Base-by-base conservation (phyloP, 495 filamentous ascomycete genomes). In the Trichoderma virens region DNA sequence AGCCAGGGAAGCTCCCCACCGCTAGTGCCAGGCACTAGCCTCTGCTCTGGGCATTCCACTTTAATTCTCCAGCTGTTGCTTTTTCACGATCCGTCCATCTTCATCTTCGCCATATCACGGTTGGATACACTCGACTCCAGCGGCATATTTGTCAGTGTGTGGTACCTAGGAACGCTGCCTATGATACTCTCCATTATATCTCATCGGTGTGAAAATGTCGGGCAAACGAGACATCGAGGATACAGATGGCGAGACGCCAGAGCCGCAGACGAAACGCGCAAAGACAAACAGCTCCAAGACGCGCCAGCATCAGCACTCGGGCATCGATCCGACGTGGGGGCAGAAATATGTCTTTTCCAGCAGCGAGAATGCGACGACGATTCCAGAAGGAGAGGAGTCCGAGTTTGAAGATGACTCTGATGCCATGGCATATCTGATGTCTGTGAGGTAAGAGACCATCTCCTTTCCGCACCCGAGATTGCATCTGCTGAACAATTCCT, bases 271-370 rank as follows among this genome's bases (percentile, higher is more conserved):
- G 63, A 76, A 73, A 54, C 70, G 70, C 6, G 70, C 65, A 43
- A 68, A 68, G 38, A 67, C 66, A 59, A 66, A 60, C 54, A 64
- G 60, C 34, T 64, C 64, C 60, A 75, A 66, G 60, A 32, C 63
- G 47, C 60, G 62, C 14, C 69, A 72, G 41, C 67, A 43, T 25
- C 64, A 30, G 66, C 60, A 60, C 20, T 30, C 69, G n/a, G 69
- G 67, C 56, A 78, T 85, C 60, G 82, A 93, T 69, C 82, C 83
- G 2, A 80, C 84, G 11, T 92, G 86, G 68, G 90, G 91, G 56
- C 91, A 94, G 70, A 86, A 86, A 65, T 79, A 85, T 67, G 90
- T 85, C 23, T 91, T 96, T 68, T 90, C 91, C 0, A 86, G 88
- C 30, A 75, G 91, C n/a, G 88, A 90, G 47, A 78, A 79, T 32